Conservation (phyloP, 208 protist species). For the Zelonia costaricensis region DNA sequence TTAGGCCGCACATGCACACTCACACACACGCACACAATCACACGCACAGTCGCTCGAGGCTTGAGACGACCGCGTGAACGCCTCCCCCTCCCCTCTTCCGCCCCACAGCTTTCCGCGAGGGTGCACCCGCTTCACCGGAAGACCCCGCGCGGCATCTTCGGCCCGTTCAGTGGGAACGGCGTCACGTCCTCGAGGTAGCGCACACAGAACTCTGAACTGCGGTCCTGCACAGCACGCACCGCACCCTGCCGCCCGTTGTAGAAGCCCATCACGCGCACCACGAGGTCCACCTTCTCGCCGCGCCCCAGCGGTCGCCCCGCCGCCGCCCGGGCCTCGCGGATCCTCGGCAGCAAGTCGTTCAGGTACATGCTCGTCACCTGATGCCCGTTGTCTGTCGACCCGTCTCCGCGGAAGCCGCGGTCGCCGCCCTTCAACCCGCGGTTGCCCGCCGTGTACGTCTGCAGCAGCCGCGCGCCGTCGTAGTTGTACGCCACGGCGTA, state of each 20-base stretch:
- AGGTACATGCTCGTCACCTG: constrained; percentile 89
- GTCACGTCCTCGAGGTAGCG: constrained; percentile 91
- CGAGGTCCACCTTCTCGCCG: constrained; percentile 86
- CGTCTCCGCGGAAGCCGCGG: constrained; percentile 82
- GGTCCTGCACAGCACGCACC: constrained; percentile 85
- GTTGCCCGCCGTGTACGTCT: constrained; percentile 86
- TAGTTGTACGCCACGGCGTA: constrained; percentile 91
- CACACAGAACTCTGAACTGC: constrained; percentile 70
- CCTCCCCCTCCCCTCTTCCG: too few relatives aligned
- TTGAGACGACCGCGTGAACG: too few relatives aligned
- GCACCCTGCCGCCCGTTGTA: constrained; percentile 91
- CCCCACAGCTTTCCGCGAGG: too few relatives aligned
- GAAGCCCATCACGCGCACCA: constrained; percentile 90
- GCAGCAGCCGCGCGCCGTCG: constrained; percentile 72
- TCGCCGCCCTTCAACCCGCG: constrained; percentile 86
- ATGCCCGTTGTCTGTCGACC: constrained; percentile 86
- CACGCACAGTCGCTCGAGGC: too few relatives aligned
- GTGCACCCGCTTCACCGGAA: constrained; percentile 64
- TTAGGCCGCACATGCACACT: too few relatives aligned
- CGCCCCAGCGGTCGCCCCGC: constrained; percentile 48
- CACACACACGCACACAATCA: too few relatives aligned
- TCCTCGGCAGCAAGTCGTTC: constrained; percentile 77
- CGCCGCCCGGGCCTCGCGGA: constrained; percentile 64
- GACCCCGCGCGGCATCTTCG: constrained; percentile 86
- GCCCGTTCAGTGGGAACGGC: constrained; percentile 88